phyloP scores from a whole-genome alignment of 305 asterid genomes.

The Solanum hybrid region DNA sequence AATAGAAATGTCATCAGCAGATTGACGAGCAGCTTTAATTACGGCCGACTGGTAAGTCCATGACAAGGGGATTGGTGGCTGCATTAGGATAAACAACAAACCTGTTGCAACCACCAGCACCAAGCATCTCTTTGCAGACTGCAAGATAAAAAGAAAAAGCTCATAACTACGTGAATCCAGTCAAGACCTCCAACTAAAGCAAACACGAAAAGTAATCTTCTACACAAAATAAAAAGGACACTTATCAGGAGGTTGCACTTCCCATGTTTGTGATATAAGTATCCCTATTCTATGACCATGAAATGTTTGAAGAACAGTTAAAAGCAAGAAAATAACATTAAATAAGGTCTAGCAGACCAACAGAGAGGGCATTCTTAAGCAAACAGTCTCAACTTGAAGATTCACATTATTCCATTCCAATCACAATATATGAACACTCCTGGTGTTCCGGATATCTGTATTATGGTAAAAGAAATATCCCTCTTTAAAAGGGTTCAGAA shows the following conservation, averaged over 20 bases:
- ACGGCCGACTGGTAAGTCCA: constrained; percentile 76
- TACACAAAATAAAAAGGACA: background rate
- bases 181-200: background rate
- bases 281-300: background rate
- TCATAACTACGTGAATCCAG: background rate
- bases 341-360: background rate
- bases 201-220: background rate
- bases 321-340: background rate
- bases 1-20: constrained; percentile 88
- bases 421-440: background rate
- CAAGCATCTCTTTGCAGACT: constrained; percentile 92
- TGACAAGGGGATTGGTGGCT: constrained; percentile 82
- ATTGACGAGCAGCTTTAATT: constrained; percentile 71
- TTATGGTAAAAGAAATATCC: background rate
- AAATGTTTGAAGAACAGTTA: background rate
- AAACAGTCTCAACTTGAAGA: background rate
- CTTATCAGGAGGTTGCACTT: background rate
- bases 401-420: background rate
- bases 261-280: background rate
- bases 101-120: constrained; percentile 84
- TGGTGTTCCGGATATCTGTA: background rate
- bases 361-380: background rate
- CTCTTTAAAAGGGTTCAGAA: background rate
- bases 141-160: constrained; percentile 19
- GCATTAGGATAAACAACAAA: constrained; percentile 68